phyloP scores from a whole-genome alignment of 306 rosid species.

The Cotoneaster glaucophyllus region DNA sequence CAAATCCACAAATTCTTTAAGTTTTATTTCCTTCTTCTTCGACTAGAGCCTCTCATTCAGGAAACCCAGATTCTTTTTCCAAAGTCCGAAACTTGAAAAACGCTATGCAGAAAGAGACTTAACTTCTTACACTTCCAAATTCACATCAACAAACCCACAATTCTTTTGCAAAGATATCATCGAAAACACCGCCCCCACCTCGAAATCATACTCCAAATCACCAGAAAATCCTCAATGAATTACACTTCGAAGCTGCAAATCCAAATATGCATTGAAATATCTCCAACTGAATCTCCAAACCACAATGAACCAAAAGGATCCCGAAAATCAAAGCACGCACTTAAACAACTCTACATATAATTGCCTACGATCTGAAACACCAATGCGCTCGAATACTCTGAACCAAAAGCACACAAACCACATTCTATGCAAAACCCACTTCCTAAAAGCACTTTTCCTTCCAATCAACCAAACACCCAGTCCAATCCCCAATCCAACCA shows the following conservation, averaged over 20 bases:
- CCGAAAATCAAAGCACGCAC: neutral
- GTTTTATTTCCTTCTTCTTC: conserved; percentile 51
- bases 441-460: conserved; percentile 2
- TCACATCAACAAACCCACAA: neutral
- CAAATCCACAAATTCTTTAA: conserved; percentile 29
- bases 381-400: conserved; percentile 16
- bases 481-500: neutral
- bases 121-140: neutral
- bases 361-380: neutral
- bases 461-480: neutral
- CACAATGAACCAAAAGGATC: conserved; percentile 1
- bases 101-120: neutral
- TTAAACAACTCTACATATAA: neutral
- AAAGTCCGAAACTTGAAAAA: conserved; percentile 17
- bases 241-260: neutral
- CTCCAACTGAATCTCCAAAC: neutral
- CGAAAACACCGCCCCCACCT: neutral
- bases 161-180: neutral
- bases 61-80: conserved; percentile 2
- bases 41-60: conserved; percentile 18
- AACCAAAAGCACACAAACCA: conserved; percentile 2
- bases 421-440: conserved; percentile 8
- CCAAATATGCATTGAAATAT: neutral
- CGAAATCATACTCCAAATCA: neutral
- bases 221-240: neutral